Evolutionary conservation across 2,329 filamentous ascomycete species (phyloP), one percentile per base, ranked within the genome.

Genomic region (Trichoderma sp.): DNA sequence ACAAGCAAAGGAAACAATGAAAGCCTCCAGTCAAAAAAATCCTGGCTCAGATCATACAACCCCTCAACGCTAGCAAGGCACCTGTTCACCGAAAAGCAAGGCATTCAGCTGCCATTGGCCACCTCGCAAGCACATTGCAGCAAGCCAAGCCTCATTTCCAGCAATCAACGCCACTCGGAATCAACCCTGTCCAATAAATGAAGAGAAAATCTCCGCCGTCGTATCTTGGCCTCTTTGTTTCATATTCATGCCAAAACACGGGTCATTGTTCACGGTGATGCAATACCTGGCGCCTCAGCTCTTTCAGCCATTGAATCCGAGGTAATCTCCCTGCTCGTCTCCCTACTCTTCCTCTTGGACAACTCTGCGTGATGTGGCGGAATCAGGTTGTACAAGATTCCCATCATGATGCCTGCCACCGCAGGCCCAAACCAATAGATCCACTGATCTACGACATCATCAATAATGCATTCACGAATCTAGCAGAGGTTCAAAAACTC

Each of bases 381-480:
- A 8, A 75, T 76, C 16, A 76, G 56, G 37, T 76, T 74, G 66
- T 79, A 79, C 29, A 78, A 59, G 2, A 74, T 31, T 0, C 74
- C 74, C 31, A 76, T 69, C 8, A 80, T 63, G 2, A 79, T 63
- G 0, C 73, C 71, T 13, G 75, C 77, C 31, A 75, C 68, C 43
- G 78, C 75, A 5, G 79, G 78, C 1, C 76, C 79, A 59, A 77
- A 72, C 79, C 79, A 81, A 76, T 76, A 81, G 29, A 81, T 76
- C 78, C 79, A 81, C 69, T 81, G 79, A 19, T 70, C 72, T 73
- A n/a, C 3, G 19, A 13, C 29, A 47, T 56, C 3, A n/a, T 52
- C 21, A 53, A 21, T n/a, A 53, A 61, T 16, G 29, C 21, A 1
- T 29, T 2, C 21, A 4, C 19, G 1, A 10, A 5, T 10, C 5